Conservation (phyloP, 768 basidiomycete genomes). For the Termitomyces bulborhizus region DNA sequence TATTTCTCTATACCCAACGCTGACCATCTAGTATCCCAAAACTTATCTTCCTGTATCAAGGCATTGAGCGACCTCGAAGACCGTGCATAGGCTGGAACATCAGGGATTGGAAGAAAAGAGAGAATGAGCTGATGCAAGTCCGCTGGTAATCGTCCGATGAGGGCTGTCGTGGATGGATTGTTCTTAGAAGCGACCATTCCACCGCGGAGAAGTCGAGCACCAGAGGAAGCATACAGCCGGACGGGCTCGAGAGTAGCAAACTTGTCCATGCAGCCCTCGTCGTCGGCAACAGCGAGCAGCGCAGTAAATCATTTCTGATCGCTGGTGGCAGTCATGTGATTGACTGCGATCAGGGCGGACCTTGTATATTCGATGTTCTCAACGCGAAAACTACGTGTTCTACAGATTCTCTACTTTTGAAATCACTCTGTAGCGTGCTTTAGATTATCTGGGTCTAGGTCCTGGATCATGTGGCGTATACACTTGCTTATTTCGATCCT, state of each 20-base stretch:
- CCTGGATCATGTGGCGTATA: too few species aligned
- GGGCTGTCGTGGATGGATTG: slow-evolving; percentile 19
- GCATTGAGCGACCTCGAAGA: slow-evolving; percentile 57
- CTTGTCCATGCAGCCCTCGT: slow-evolving; percentile 57
- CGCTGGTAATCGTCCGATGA: slow-evolving; percentile 75
- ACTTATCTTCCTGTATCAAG: slow-evolving; percentile 60
- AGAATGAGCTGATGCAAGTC: slow-evolving; percentile 74
- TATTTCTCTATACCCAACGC: slow-evolving; percentile 43
- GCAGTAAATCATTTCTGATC: slow-evolving; percentile 2
- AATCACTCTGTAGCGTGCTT: too few species aligned
- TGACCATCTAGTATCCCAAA: slow-evolving; percentile 76
- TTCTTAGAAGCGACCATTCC: slow-evolving; percentile 11
- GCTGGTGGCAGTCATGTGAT: slow-evolving; percentile 7
- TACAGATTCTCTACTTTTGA: too few species aligned
- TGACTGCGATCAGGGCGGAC: not conserved
- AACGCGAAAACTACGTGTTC: too few species aligned
- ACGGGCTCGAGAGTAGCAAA: slow-evolving; percentile 82
- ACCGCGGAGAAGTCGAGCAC: slow-evolving; percentile 21
- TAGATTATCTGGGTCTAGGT: too few species aligned
- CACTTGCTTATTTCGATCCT: too few species aligned
- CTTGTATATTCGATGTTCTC: too few species aligned
- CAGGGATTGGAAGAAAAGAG: slow-evolving; percentile 68
- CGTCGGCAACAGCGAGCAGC: slow-evolving; percentile 2
- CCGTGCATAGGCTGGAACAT: slow-evolving; percentile 71
- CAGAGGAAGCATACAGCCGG: slow-evolving; percentile 40